Percentiles rank a stretch among this genome's conserved stretches.
phyloP scores from a whole-genome alignment of 257 asterid species.

The Jacaranda mimosifolia region DNA sequence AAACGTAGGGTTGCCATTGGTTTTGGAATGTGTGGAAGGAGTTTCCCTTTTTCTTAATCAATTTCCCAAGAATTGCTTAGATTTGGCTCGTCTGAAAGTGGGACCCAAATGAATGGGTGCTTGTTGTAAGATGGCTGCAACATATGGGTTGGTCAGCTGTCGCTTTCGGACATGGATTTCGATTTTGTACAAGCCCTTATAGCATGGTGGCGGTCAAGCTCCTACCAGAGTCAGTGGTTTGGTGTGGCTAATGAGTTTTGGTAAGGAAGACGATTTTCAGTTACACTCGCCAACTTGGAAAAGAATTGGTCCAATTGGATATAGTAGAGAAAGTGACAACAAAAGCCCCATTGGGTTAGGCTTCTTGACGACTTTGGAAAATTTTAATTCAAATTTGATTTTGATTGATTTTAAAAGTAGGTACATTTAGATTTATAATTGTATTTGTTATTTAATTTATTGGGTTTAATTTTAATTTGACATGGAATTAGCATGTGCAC shows the following conservation, averaged over 20 bases:
- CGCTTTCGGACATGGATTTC: conserved; percentile 27
- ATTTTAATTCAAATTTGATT: not conserved
- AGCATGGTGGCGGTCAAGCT: conserved; percentile 12
- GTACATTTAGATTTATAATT: too few species aligned
- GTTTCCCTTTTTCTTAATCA: not conserved
- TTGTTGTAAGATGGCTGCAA: conserved; percentile 27
- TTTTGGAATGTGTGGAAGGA: conserved; percentile 57
- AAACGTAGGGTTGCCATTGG: conserved; percentile 57
- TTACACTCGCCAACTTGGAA: too few species aligned
- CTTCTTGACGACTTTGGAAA: not conserved
- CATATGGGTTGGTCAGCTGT: conserved; percentile 22
- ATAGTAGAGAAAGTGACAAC: not conserved
- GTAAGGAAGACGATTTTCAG: too few species aligned
- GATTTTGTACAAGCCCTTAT: not conserved
- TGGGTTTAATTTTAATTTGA: too few species aligned
- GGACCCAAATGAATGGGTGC: conserved; percentile 27
- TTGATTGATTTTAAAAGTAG: too few species aligned
- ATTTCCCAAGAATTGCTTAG: not conserved
- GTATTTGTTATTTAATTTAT: too few species aligned
- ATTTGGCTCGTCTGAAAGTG: conserved; percentile 21
- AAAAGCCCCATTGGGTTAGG: not conserved
- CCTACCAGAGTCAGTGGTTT: not conserved
- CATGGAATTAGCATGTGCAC: too few species aligned
- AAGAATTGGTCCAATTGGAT: too few species aligned
- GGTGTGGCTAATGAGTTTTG: too few species aligned